Evolutionary conservation across 2,329 filamentous ascomycete species (phyloP), one percentile per base, ranked within the genome.

Genomic region (Colletotrichum horii): DNA sequence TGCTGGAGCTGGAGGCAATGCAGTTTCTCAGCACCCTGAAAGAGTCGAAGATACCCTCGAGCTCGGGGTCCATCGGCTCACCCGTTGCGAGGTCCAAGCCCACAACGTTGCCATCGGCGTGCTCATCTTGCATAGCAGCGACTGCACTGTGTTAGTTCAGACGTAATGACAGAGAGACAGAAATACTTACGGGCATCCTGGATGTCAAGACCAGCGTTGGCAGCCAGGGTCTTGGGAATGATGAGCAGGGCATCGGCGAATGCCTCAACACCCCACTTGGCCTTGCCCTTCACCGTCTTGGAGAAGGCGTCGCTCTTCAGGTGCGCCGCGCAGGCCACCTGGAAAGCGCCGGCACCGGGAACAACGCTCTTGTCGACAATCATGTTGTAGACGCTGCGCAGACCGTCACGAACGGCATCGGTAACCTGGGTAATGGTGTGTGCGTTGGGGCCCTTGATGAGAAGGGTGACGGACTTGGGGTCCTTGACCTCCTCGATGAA

Each of bases 401-500:
- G 90, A 77, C 97, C 97, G 83, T 99, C 97, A 70, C 97, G 93
- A 60, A 98, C 97, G 4, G 97, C 97, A 83, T 99, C 97, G 79
- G 96, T 98, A 82, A 99, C 96, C 86, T 99, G 97, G 16, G 94
- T 93, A 81, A 99, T 99, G 77, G 96, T 98, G 88, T 99, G 97
- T 82, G 93, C 90, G 86, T 99, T 99, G 78, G 97, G 97, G 28
- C 97, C 97, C 90, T 98, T 99, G 90, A 99, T 98, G 81, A 99
- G 90, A 36, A 99, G 89, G 19, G 97, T 99, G 62, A 99, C 97
- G 2, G 96, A 98, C 89, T 99, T 99, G 77, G 97, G 95, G 77
- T 98, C 96, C 90, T 98, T 98, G 82, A 99, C 97, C 80, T 99
- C 97, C 87, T 99, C 97, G 77, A 99, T 91, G 83, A 99, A 99